Conservation (phyloP, 108 stramenopile species). For the Schizochytrium sp. region DNA sequence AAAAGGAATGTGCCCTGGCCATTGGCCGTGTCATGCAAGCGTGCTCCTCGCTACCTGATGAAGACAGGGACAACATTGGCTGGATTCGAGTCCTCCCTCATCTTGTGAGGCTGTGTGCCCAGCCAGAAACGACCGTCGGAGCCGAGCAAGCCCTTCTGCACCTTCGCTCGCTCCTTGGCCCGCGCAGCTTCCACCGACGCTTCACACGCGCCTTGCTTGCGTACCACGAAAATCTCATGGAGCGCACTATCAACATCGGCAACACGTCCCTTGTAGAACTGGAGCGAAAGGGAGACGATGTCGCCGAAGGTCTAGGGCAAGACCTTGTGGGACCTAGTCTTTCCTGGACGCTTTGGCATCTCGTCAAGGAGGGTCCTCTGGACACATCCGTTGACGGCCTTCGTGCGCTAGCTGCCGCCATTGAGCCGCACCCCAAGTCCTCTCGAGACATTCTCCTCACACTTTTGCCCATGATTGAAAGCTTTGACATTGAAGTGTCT, state of each 20-base stretch:
- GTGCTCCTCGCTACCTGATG: background rate
- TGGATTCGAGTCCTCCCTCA: background rate
- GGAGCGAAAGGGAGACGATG: background rate
- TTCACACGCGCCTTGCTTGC: background rate
- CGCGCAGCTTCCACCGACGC: background rate
- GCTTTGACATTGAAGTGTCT: constrained; percentile 2
- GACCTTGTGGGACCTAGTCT: no score
- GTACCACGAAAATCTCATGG: background rate
- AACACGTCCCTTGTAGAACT: no score
- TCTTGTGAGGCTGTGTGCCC: background rate
- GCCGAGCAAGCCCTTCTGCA: background rate
- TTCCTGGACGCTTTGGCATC: background rate
- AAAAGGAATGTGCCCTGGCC: background rate
- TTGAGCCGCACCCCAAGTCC: background rate
- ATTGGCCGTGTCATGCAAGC: background rate
- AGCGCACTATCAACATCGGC: background rate
- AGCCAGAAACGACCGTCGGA: background rate
- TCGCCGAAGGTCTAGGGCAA: background rate
- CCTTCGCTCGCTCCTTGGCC: background rate
- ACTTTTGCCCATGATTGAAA: background rate
- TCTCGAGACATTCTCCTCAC: background rate
- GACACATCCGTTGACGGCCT: background rate
- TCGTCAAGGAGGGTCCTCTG: background rate
- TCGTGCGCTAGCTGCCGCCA: background rate
- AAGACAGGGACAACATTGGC: background rate